Evolutionary conservation across 2,329 filamentous ascomycete species (phyloP), one percentile per base, ranked within the genome.

Genomic region (Beauveria scarabaeidicola): DNA sequence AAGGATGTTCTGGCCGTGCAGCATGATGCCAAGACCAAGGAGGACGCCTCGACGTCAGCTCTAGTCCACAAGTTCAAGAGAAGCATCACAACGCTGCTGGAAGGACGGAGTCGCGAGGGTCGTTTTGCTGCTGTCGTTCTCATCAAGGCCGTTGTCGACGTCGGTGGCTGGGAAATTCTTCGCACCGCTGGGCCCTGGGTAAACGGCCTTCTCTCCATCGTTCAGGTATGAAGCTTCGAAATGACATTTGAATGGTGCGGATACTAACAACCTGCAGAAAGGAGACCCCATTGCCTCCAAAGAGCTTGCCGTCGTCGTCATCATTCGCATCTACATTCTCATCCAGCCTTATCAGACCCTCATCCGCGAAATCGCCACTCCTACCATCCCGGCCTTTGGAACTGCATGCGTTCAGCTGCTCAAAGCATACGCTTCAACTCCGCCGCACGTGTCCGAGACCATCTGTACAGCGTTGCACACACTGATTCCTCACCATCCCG

Each of bases 321-420:
- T 97, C 62, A 89, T 89, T 21, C 87, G 89, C 68, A 91, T 97
- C 65, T 97, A 94, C 74, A 81, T 85, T 65, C 81, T 94, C 40
- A 88, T 92, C 44, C 89, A 91, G 68, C 84, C 87, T 41, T 91
- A 91, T 69, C 90, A 88, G 61, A 94, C 90, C 9, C 78, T 97
- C 57, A 80, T 93, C 48, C 83, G 93, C 66, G 92, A 97, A 70
- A 90, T 97, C 62, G 92, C 89, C 1, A 96, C 91, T 0, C 91
- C 91, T 3, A 89, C 85, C 3, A 76, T 97, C 21, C 85, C 90
- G 1, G 76, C 81, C 1, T 96, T 93, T 67, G 81, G 92, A 50
- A 85, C 83, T 0, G 80, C 87, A 3, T 91, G 88, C 66, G 73
- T 96, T 48, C 85, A 87, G 66, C 78, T 93, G 48, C 74, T 82